phyloP scores from a whole-genome alignment of 768 basidiomycete genomes.

The Suillus cothurnatus region DNA sequence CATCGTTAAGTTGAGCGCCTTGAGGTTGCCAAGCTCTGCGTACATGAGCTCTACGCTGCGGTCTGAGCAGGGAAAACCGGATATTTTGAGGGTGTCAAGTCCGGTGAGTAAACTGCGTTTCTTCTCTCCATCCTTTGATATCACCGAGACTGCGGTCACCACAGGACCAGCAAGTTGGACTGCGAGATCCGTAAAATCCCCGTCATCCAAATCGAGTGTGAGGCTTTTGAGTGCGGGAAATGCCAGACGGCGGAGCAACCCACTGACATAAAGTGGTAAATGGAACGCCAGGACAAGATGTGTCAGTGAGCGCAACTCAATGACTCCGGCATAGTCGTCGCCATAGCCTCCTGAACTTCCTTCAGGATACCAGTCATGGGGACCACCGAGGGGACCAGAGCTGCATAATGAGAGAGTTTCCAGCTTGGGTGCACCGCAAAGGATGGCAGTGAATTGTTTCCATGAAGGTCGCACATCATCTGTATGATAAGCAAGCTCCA shows the following conservation, averaged over 20 bases:
- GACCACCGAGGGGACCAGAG: slow-evolving; percentile 56
- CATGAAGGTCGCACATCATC: slow-evolving; percentile 66
- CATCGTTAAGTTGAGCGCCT: slow-evolving; percentile 44
- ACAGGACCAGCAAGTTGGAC: slow-evolving; percentile 38
- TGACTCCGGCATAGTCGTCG: slow-evolving; percentile 29
- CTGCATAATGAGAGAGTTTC: slow-evolving; percentile 50
- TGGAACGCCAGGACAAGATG: slow-evolving; percentile 53
- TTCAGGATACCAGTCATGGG: slow-evolving; percentile 37
- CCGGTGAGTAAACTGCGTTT: slow-evolving; percentile 41
- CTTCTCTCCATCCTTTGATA: slow-evolving; percentile 38
- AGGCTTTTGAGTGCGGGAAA: slow-evolving; percentile 40
- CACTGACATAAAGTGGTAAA: slow-evolving; percentile 42
- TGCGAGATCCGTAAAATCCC: slow-evolving; percentile 56
- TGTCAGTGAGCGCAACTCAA: slow-evolving; percentile 32
- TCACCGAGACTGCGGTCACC: slow-evolving; percentile 18
- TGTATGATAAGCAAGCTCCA: slow-evolving; percentile 65
- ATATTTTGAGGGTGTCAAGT: slow-evolving; percentile 55
- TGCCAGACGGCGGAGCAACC: slow-evolving; percentile 27
- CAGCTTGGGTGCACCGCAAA: slow-evolving; percentile 56
- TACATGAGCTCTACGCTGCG: slow-evolving; percentile 41
- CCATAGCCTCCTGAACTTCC: slow-evolving; percentile 21
- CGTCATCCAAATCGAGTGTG: slow-evolving; percentile 55
- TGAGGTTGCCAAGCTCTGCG: slow-evolving; percentile 49
- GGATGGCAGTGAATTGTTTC: slow-evolving; percentile 50
- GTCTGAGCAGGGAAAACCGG: slow-evolving; percentile 46